phyloP scores from a whole-genome alignment of 306 rosid species.

The Glycine tomentella region DNA sequence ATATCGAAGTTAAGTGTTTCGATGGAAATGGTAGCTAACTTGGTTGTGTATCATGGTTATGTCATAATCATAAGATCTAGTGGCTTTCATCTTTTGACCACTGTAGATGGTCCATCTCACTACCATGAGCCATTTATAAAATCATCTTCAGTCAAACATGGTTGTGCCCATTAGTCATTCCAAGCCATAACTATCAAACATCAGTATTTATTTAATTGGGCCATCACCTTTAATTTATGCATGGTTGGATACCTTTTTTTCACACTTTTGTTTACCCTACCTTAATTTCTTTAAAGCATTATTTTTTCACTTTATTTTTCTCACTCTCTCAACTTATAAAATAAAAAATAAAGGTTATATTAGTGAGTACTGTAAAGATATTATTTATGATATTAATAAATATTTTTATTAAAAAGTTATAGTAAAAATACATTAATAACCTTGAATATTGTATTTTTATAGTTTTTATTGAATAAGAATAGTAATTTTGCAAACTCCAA shows the following conservation, averaged over 20 bases:
- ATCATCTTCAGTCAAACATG: background rate
- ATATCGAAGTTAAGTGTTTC: conserved; percentile 34
- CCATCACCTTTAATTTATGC: background rate
- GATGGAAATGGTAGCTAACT: conserved; percentile 15
- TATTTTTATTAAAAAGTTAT: background rate
- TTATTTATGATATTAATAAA: background rate
- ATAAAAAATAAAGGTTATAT: too few species aligned
- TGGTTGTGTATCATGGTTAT: background rate
- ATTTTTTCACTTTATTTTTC: background rate
- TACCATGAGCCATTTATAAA: background rate
- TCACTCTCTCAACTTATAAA: background rate
- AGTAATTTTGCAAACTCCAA: background rate
- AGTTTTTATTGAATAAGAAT: background rate
- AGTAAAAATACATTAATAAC: background rate
- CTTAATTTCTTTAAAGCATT: background rate
- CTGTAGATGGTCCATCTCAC: conserved; percentile 10
- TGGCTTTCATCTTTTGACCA: background rate
- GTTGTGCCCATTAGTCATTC: background rate
- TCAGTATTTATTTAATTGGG: background rate
- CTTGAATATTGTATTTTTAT: background rate
- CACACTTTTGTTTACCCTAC: background rate
- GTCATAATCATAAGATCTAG: background rate
- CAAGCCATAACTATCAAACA: conserved; percentile 2
- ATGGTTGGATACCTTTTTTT: background rate
- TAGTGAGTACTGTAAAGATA: too few species aligned